Percentiles rank a stretch among this genome's conserved stretches.
Evolutionary conservation across 2,329 filamentous ascomycete genomes (phyloP).

Genomic region (Talaromyces sp.): DNA sequence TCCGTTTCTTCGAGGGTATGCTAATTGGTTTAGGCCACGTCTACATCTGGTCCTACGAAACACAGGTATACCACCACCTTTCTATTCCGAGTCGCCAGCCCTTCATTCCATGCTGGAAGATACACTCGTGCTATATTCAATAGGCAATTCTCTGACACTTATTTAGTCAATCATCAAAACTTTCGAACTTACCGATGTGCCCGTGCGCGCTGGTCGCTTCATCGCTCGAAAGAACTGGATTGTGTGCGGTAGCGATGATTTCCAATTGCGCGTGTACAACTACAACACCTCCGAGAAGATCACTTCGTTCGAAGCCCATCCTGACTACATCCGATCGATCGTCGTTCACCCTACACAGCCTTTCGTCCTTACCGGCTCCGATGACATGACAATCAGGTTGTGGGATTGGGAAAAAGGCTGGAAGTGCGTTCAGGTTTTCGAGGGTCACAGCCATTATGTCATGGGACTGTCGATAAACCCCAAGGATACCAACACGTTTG

Average conservation of each 20-base stretch:
- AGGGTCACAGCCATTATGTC: slow-evolving; percentile 93
- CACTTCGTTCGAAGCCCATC: slow-evolving; percentile 92
- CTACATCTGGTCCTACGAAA: slow-evolving; percentile 99
- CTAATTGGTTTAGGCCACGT: slow-evolving; percentile 66
- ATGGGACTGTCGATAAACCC: slow-evolving; percentile 97
- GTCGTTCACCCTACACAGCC: slow-evolving; percentile 92
- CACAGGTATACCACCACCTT: slow-evolving; percentile 51
- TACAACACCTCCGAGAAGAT: slow-evolving; percentile 99
- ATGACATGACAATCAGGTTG: slow-evolving; percentile 97
- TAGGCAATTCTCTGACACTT: slow-evolving; percentile 16
- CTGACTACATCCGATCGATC: slow-evolving; percentile 96
- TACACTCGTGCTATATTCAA: neutral
- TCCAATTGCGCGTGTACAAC: slow-evolving; percentile 85
- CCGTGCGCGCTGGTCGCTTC: slow-evolving; percentile 92
- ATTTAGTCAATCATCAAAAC: slow-evolving; percentile 84
- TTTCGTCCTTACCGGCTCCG: slow-evolving; percentile 90
- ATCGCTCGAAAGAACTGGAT: slow-evolving; percentile 99
- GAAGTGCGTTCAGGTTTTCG: slow-evolving; percentile 96
- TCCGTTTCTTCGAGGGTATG: slow-evolving; percentile 10
- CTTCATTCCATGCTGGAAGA: neutral
- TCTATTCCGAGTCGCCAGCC: neutral
- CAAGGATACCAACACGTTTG: slow-evolving; percentile 90
- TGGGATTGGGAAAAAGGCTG: slow-evolving; percentile 99
- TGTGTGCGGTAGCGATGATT: slow-evolving; percentile 90
- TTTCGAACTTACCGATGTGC: slow-evolving; percentile 97